A percentile compares a stretch with the other conserved stretches of the same genome.
These are phyloP conservation scores for Orbilia blumenaviensis DNA, from an alignment of 2,329 filamentous ascomycete genomes.

Conservation along the genomic window DNA sequence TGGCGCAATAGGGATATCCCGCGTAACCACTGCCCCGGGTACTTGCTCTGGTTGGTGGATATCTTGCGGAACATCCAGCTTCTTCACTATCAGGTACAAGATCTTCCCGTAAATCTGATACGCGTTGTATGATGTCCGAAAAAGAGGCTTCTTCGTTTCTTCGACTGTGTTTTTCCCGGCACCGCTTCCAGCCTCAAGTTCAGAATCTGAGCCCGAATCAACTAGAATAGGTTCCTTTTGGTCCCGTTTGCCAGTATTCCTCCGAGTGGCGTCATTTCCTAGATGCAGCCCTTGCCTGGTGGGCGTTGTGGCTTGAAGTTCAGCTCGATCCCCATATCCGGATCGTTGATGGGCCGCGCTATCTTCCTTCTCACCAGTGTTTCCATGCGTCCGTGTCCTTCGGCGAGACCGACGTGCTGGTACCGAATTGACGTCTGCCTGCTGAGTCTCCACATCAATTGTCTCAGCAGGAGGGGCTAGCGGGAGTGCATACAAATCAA, in stretches of 20 bases:
- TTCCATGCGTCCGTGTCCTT: constrained; percentile 31
- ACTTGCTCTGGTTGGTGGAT: constrained; percentile 1
- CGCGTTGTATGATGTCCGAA: constrained; percentile 90
- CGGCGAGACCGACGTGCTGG: constrained; percentile 45
- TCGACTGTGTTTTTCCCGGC: constrained; percentile 61
- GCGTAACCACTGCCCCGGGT: constrained; percentile 57
- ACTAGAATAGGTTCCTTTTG: constrained; percentile 26
- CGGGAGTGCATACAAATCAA: constrained; percentile 43
- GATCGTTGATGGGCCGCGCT: constrained; percentile 5
- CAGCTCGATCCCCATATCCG: constrained; percentile 47
- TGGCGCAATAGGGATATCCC: constrained; percentile 41
- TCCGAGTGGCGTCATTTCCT: constrained; percentile 34
- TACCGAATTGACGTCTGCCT: constrained; percentile 28
- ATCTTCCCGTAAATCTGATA: constrained; percentile 96
- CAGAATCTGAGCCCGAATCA: constrained; percentile 41
- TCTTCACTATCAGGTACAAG: constrained; percentile 83
- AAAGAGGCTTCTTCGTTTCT: constrained; percentile 89
- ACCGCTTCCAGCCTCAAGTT: constrained; percentile 25
- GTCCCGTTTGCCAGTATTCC: constrained; percentile 14
- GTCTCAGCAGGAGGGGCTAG: constrained; percentile 10
- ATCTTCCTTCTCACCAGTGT: constrained; percentile 14
- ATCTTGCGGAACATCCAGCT: constrained; percentile 24
- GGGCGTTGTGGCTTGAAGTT: constrained; percentile 49
- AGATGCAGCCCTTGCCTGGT: constrained; percentile 25
- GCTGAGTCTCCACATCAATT: constrained; percentile 22